Base-by-base conservation (phyloP, 768 basidiomycete genomes). In the Gymnopilus dilepis region DNA sequence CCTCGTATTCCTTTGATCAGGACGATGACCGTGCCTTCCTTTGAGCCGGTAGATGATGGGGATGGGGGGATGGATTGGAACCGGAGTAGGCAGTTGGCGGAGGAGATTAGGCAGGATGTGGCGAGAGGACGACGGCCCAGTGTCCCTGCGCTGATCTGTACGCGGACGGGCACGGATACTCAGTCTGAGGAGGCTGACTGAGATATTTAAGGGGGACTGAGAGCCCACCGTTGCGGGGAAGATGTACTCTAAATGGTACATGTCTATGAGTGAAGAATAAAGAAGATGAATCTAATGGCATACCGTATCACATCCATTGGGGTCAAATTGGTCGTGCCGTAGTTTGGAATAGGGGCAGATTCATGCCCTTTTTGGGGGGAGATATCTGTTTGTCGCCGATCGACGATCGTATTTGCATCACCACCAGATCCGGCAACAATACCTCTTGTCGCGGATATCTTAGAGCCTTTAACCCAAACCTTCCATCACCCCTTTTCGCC, bases 11-110 rank as follows among this genome's bases (percentile, higher is more conserved):
- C 52, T 17, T 30, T 69, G 15, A 59, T 52, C 4, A 62, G 50
- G 11, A 60, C 63, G 55, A 59, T 54, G 38, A 72, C 70, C 8
- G 43, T 73, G 4, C 48, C 60, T 34, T 73, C 70, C 17, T 73
- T 74, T 54, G 69, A 70, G 45, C 67, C 65, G 31, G 72, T 76
- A 13, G 72, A 73, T 37, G 70, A 71, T 13, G 73, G 69, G n/a
- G 68, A 76, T 55, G 64, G 61, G 4, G 70, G 68, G 4, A 67
- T 79, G 69, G 72, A 80, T 58, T 77, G 75, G 77, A 67, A 78
- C 54, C 69, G 77, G 30, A 80, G 75, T 42, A 66, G 70, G 58
- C 54, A 69, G 61, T 60, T 80, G 38, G 72, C 66, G 24, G 73
- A 77, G 30, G 69, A 65, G 9, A 48, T 77, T 34, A 67, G 70